Base-by-base conservation (phyloP, 345 rosid species). In the Sonneratia caseolaris region DNA sequence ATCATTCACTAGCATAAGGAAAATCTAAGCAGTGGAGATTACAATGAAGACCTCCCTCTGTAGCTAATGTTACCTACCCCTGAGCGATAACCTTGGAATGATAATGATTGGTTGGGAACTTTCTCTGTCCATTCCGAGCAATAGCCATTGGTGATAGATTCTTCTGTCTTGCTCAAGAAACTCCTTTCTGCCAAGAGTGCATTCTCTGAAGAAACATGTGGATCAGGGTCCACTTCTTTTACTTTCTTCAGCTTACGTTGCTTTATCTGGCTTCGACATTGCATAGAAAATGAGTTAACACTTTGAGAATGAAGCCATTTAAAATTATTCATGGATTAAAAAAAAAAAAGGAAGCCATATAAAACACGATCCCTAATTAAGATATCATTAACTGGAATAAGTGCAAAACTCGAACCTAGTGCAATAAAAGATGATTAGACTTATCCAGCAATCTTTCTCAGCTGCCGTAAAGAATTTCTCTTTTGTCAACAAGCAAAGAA, bases 121-220 rank as follows among this genome's bases (percentile, higher is more conserved):
- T 70, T 73, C 70, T 81, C 81, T 68, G 74, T 79, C 83, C 76
- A 72, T 40, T 81, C 84, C 36, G 24, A 69, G 71, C 74, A 71
- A 78, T 70, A 68, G 45, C 90, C 93, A 76, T 82, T 81, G 57
- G 69, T 51, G 70, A 49, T 21, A 68, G 73, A 65, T 67, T 71
- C 73, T 32, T 72, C 75, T 42, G 68, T 75, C 73, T 72, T 85
- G 67, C 78, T 83, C 70, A 74, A 27, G 79, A 78, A 86, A 80
- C 88, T 86, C 69, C 75, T 79, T 76, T 85, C 90, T 73, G 86
- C 80, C 79, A 86, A 76, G 71, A 88, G 83, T 42, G 74, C 77
- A 78, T 83, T 88, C 79, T 88, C 90, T 53, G 90, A 82, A 79
- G 42, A 74, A 61, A 86, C 77, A 62, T 68, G 70, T 36, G 83